Conservation (phyloP, 305 asterid species). For the Fraxinus dipetala region DNA sequence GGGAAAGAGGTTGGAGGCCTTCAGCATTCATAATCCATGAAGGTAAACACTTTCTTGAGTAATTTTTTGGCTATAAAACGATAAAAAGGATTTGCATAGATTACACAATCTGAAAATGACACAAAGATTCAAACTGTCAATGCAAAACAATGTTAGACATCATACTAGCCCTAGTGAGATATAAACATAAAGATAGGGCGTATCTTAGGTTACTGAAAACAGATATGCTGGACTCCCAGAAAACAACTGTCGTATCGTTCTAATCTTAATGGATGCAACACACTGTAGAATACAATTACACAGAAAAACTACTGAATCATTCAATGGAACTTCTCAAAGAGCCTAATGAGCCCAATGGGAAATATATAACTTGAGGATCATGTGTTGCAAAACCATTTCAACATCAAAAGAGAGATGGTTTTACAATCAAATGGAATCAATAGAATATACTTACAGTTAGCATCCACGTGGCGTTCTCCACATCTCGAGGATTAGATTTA, state of each 20-base stretch:
- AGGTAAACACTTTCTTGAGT: background rate
- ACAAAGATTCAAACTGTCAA: background rate
- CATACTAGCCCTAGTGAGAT: background rate
- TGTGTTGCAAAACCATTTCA: background rate
- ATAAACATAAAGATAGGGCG: background rate
- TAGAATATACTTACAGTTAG: conserved; percentile 62
- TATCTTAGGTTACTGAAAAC: background rate
- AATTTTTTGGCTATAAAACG: background rate
- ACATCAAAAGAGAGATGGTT: background rate
- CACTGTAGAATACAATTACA: background rate
- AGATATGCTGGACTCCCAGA: background rate
- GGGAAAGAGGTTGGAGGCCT: background rate
- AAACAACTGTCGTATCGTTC: background rate
- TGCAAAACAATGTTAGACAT: background rate
- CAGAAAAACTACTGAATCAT: background rate
- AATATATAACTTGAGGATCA: background rate
- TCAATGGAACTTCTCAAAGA: background rate
- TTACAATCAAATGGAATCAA: background rate
- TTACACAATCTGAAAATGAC: background rate
- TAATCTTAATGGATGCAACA: background rate
- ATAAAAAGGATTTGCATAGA: background rate
- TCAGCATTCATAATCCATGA: conserved; percentile 15
- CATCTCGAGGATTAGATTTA: conserved; percentile 86
- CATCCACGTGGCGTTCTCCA: conserved; percentile 96
- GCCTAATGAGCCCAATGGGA: background rate